These are phyloP conservation scores for Lathyrus oleraceus DNA, from an alignment of 306 rosid genomes.

Conservation along the genomic window DNA sequence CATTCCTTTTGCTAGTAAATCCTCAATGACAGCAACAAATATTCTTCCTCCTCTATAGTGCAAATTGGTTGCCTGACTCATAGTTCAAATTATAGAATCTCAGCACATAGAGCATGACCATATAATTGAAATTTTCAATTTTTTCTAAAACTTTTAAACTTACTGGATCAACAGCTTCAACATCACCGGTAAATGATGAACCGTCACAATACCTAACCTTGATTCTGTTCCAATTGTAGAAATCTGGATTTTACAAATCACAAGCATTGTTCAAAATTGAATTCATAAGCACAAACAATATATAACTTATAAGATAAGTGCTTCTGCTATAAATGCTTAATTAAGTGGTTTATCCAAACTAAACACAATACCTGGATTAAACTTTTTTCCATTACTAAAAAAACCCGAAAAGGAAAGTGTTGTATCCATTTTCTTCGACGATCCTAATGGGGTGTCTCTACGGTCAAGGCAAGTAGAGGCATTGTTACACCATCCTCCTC, in stretches of 20 bases:
- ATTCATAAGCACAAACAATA: neutral
- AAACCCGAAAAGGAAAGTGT: conserved; percentile 65
- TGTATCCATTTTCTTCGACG: conserved; percentile 66
- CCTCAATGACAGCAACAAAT: conserved; percentile 61
- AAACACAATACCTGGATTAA: conserved; percentile 75
- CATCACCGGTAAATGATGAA: conserved; percentile 86
- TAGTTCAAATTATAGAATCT: conserved; percentile 7
- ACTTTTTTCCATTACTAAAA: conserved; percentile 52
- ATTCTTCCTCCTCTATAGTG: conserved; percentile 87
- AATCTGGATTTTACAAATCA: conserved; percentile 48
- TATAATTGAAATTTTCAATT: neutral
- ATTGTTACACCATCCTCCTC: conserved; percentile 97
- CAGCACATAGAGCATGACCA: conserved; percentile 4
- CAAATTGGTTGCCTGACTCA: conserved; percentile 64
- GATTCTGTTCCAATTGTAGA: conserved; percentile 82
- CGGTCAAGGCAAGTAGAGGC: conserved; percentile 67
- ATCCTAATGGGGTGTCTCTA: conserved; percentile 71
- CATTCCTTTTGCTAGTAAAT: conserved; percentile 83
- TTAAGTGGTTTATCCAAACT: neutral
- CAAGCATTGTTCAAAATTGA: neutral
- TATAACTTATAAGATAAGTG: neutral
- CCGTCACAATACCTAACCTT: conserved; percentile 93
- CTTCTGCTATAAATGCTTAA: neutral
- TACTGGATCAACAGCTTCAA: conserved; percentile 70
- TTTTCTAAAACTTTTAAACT: conserved; percentile 37